Conservation (phyloP, 345 rosid genomes). For the Barbarea vulgaris region DNA sequence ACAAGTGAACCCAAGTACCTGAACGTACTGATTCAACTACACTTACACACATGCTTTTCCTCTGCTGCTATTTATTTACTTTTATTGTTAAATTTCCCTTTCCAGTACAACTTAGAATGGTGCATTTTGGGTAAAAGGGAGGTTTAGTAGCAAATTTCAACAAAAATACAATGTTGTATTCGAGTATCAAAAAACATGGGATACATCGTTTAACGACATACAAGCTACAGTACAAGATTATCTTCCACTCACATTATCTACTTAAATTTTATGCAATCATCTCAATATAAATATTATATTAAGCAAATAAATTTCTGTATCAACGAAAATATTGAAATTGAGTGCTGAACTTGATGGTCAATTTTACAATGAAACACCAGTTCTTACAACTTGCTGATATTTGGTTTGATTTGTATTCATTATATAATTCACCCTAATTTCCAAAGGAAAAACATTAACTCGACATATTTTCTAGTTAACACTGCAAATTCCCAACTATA, state of each 20-base stretch:
- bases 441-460: neutral
- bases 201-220: neutral
- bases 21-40: neutral
- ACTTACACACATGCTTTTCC: no score
- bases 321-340: neutral
- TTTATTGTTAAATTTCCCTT: no score
- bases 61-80: neutral
- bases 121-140: neutral
- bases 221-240: neutral
- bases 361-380: neutral
- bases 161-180: neutral
- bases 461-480: no score
- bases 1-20: slow-evolving; percentile 9
- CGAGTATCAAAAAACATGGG: neutral
- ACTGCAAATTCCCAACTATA: neutral
- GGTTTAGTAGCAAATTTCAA: neutral
- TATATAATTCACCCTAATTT: neutral
- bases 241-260: neutral
- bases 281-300: neutral
- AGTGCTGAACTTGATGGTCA: neutral
- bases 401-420: neutral
- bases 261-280: no score
- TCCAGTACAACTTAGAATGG: neutral
- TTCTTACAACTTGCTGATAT: neutral
- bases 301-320: neutral